These are phyloP conservation scores for Gorgonomyces haynaldii DNA, from an alignment of 192 early-diverging fungal genomes.

Conservation along the genomic window DNA sequence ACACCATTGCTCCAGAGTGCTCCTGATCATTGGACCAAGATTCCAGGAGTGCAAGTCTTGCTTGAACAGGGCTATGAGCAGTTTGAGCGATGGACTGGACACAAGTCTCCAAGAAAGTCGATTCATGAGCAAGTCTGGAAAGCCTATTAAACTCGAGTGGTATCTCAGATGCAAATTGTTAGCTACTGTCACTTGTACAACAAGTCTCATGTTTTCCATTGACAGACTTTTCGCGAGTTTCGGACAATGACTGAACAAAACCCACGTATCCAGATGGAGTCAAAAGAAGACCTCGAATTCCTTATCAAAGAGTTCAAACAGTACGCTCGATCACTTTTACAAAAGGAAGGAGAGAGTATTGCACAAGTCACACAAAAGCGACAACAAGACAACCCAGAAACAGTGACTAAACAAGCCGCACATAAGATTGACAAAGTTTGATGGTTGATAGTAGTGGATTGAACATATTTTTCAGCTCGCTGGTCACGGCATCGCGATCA, in stretches of 20 bases:
- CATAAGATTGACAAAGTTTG: too few relatives aligned
- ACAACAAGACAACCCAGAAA: too few relatives aligned
- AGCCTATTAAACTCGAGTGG: slow-evolving; percentile 9
- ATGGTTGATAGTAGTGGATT: neutral
- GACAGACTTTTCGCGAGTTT: too few relatives aligned
- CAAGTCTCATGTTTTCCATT: too few relatives aligned
- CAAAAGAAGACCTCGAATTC: too few relatives aligned
- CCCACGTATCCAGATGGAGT: too few relatives aligned
- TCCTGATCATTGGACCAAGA: slow-evolving; percentile 26
- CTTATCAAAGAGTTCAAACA: too few relatives aligned
- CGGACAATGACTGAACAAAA: too few relatives aligned
- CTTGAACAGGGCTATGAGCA: slow-evolving; percentile 89
- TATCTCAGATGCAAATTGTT: neutral
- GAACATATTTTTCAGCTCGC: neutral
- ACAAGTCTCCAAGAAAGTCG: slow-evolving; percentile 34
- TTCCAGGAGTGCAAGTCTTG: slow-evolving; percentile 80
- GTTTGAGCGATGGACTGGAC: slow-evolving; percentile 76
- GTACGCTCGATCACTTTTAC: too few relatives aligned
- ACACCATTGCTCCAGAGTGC: slow-evolving; percentile 69
- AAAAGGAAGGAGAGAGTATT: too few relatives aligned
- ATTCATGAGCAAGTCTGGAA: slow-evolving; percentile 40
- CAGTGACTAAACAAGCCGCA: too few relatives aligned
- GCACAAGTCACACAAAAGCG: too few relatives aligned
- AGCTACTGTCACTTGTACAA: neutral
- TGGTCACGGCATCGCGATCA: slow-evolving; percentile 1